Base-by-base conservation (phyloP, 2,329 filamentous ascomycete species). In the Cladosporium sp. region DNA sequence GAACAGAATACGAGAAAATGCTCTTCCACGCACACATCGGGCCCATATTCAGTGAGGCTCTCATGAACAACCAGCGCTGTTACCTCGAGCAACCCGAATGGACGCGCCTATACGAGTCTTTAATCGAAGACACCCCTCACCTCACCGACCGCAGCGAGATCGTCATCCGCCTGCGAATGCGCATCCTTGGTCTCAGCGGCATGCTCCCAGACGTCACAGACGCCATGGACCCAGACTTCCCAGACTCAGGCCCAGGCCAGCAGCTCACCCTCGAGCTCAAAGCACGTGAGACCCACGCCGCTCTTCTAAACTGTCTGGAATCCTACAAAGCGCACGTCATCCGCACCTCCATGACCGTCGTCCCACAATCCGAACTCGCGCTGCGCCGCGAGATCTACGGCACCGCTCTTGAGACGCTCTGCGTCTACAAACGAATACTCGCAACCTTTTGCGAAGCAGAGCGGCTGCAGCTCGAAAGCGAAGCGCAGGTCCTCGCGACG, bases 11-110 rank as follows among this genome's bases (percentile, higher is more conserved):
- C 62, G 77, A 79, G 57, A 77, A 76, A 64, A 70, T 77, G 1
- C 69, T 79, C 5, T 77, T 79, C 29, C 70, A 76, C 16, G 73
- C 72, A 11, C 75, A 78, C 57, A 72, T 73, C 16, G 77, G 77
- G 1, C 70, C 76, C 23, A 74, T 76, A 18, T 66, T 72, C 28
- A 71, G 71, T 2, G 70, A 73, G 49, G 67, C 67, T n/a, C 61
- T 72, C 33, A 55, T 71, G 21, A 68, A 69, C 3, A 68, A 70
- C 33, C 64, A 68, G 8, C 70, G 69, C 14, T 72, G 73, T 33
- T 78, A 76, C 53, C 66, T 76, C 21, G 76, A 77, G 31, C 46
- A 67, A 53, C 69, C 75, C 6, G 70, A 72, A 21, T 80, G 76
- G 73, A 69, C 63, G 46, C 53, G 62, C 3, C 66, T 74, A 8